Evolutionary conservation across 331 rosid genomes (phyloP), one percentile per base, ranked within the genome.

Genomic region (Pyrus hybrid): DNA sequence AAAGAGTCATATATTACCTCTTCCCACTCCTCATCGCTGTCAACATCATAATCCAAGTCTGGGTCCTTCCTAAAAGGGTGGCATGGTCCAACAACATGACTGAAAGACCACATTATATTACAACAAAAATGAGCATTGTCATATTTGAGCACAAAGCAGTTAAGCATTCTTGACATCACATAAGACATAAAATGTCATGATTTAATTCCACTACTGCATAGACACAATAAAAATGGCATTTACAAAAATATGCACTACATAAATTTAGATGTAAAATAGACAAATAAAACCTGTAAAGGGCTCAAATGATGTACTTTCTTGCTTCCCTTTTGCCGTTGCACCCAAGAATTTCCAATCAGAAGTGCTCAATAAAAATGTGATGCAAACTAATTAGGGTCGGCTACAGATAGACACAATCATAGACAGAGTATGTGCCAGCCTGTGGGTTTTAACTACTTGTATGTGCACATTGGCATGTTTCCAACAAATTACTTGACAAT

Each of bases 1-100:
- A 66, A 65, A 70, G 64, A 83, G 77, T 25, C 33, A 71, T 7
- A 71, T 63, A 54, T 49, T 78, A 95, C 99, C 99, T 95, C 99
- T 86, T 92, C 97, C 99, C 99, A 95, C 82, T 95, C 99, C 68
- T 90, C 98, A 53, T 95, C 99, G 5, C 99, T 95, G 81, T 88
- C 96, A 26, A 87, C 82, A 3, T 92, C 97, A 67, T 95, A 95
- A 85, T 92, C 96, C 83, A 95, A 75, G 72, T 63, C 83, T 35
- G 96, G 97, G 76, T 95, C 99, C 86, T 84, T 95, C 81, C 77
- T 87, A 35, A 91, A 79, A 70, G 98, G 99, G 68, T 84, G 90
- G 71, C 97, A 88, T 12, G 98, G 93, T 63, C 97, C 89, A 81
- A 95, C 96, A 82, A 84, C 81, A 73, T 76, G 70, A 83, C 99